A percentile compares a stretch with the other conserved stretches of the same genome.
Conservation (phyloP, 2,329 filamentous ascomycete species). For the Aureobasidium uvarum region DNA sequence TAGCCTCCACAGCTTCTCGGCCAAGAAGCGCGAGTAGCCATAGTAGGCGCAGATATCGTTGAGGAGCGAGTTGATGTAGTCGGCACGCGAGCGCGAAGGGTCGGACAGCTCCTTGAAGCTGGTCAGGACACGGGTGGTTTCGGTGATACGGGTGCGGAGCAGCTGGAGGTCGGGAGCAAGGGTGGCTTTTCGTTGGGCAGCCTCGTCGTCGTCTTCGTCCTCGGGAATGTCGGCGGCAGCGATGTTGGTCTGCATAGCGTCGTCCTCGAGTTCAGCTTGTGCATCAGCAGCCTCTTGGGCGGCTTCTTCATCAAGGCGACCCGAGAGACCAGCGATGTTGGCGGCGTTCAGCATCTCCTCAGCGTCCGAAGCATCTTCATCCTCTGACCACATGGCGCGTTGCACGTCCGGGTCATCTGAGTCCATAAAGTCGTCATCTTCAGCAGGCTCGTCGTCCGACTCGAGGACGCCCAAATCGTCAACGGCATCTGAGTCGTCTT, state of each 20-base stretch:
- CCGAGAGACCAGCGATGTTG: constrained; percentile 89
- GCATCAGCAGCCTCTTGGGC: constrained; percentile 79
- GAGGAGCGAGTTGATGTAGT: constrained; percentile 82
- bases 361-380: constrained; percentile 82
- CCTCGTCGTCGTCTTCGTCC: constrained; percentile 60
- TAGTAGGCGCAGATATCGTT: constrained; percentile 97
- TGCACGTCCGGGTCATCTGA: constrained; percentile 61
- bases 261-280: constrained; percentile 80
- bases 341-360: constrained; percentile 91
- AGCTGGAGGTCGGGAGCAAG: constrained; percentile 89
- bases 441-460: constrained; percentile 40
- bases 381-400: constrained; percentile 87
- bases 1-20: constrained; percentile 89
- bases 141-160: constrained; percentile 82
- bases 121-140: constrained; percentile 86
- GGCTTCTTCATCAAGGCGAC: constrained; percentile 74
- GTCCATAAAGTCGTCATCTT: constrained; percentile 54
- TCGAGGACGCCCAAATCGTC: constrained; percentile 42
- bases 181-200: constrained; percentile 57
- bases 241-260: constrained; percentile 90
- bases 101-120: constrained; percentile 82
- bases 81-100: constrained; percentile 74
- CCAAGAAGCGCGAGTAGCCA: constrained; percentile 91
- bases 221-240: constrained; percentile 64
- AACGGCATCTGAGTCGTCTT: constrained; percentile 41